Base-by-base conservation (phyloP, 2,329 filamentous ascomycete genomes). In the Colletotrichum godetiae region DNA sequence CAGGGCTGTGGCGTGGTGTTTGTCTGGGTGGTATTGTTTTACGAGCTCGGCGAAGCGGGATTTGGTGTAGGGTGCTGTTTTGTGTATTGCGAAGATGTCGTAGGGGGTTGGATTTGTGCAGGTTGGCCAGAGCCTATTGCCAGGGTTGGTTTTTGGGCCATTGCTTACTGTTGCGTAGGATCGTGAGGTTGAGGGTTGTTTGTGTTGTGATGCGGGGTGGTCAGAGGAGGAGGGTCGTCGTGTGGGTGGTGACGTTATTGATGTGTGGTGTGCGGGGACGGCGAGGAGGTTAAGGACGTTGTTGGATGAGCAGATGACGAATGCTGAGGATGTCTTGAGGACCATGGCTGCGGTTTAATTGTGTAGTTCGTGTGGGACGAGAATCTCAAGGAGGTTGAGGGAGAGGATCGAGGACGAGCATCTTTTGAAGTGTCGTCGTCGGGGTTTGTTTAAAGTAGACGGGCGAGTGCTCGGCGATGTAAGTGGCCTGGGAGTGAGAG, bases 1-100 rank as follows among this genome's bases (percentile, higher is more conserved):
- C 27, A 74, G 68, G 6, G 61, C 65, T 10, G 57, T 58, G 75
- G 86, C 82, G 75, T 72, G 75, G 74, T 84, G 86, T 72, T 89
- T 90, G 82, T 99, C 97, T 0, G 97, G 97, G 80, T 99, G 97
- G 84, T 99, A 99, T 59, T 97, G 87, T 85, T 98, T 99, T 71
- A 97, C 97, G 65, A 99, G 90, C 79, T 96, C 90, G 82, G 97
- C 97, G 87, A 95, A 99, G 73, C 91, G 91, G 56, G 88, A 85
- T 83, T 99, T 98, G 75, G 90, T 92, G 82, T 99, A 98, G 2
- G 91, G 89, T 15, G 90, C 91, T 19, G 66, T 29, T 37, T 83
- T 82, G 66, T 82, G 78, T 60, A 86, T 82, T 74, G 89, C 87
- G 78, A 98, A 92, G 80, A 99, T 94, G 79, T 98, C 94, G 84